Evolutionary conservation across 306 rosid species (phyloP).

Genomic region (Hylodesmum podocarpum): DNA sequence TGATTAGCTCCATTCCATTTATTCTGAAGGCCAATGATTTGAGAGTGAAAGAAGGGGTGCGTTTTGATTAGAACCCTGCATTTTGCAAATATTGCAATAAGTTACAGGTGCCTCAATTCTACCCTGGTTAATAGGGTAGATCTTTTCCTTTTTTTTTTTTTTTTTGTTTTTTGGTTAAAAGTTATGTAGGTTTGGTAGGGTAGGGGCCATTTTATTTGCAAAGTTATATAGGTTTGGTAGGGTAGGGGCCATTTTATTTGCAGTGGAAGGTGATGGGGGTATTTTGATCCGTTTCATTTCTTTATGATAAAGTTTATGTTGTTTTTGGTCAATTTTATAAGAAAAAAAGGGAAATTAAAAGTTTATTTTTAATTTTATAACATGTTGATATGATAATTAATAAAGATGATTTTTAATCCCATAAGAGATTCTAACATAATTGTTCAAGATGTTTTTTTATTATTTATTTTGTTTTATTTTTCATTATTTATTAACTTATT

Average conservation of each 20-base stretch:
- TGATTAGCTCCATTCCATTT: conserved; percentile 59
- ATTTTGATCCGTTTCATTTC: conserved; percentile 57
- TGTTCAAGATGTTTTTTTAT: too few species aligned
- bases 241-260: conserved; percentile 68
- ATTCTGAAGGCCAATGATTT: conserved; percentile 53
- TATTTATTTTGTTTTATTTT: too few species aligned
- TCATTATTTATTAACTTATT: too few species aligned
- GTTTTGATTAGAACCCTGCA: conserved; percentile 74
- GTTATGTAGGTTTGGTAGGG: conserved; percentile 56
- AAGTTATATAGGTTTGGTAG: conserved; percentile 60
- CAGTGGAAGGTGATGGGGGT: conserved; percentile 64
- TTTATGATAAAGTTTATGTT: conserved; percentile 62
- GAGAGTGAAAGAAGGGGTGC: conserved; percentile 51
- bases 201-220: conserved; percentile 67
- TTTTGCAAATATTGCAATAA: conserved; percentile 95
- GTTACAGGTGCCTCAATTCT: conserved; percentile 83
- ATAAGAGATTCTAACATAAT: too few species aligned
- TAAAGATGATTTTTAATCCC: too few species aligned
- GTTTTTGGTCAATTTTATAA: conserved; percentile 60
- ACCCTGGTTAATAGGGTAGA: conserved; percentile 47
- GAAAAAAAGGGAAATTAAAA: conserved; percentile 46
- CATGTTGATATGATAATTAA: conserved; percentile 35
- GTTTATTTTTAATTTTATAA: conserved; percentile 39
- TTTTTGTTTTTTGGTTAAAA: conserved; percentile 47
- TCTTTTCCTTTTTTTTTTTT: conserved; percentile 18